Percentiles rank a stretch among this genome's conserved stretches.
These are phyloP conservation scores for Pinus albicaulis DNA, from an alignment of 75 land plant species.

Conservation along the genomic window DNA sequence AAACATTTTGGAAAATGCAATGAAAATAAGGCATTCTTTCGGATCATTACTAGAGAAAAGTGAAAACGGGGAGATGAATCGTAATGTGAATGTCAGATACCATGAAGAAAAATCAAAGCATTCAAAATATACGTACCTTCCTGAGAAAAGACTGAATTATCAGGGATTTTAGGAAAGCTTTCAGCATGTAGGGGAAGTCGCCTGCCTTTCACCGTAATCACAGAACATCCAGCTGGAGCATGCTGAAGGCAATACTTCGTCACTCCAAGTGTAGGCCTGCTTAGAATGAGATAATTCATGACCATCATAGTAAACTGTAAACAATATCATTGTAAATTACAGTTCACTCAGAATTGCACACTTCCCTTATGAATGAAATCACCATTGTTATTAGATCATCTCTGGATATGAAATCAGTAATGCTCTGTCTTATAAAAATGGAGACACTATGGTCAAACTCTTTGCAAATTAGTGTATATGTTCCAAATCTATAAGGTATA, in stretches of 20 bases:
- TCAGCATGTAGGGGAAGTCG: not conserved
- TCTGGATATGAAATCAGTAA: not conserved
- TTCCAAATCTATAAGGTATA: no score
- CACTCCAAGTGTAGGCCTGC: constrained; percentile 22
- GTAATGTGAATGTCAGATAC: not conserved
- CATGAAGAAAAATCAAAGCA: not conserved
- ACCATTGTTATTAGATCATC: not conserved
- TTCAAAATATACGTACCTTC: not conserved
- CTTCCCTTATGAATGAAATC: not conserved
- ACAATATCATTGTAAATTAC: not conserved
- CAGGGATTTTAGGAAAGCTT: constrained; percentile 1
- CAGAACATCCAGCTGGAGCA: constrained; percentile 41
- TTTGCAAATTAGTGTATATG: no score
- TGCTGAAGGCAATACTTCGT: constrained; percentile 37
- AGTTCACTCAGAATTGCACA: not conserved
- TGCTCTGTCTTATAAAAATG: not conserved
- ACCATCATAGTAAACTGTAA: not conserved
- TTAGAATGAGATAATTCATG: not conserved
- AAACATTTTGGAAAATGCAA: not conserved
- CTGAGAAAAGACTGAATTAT: not conserved
- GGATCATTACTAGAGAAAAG: not conserved
- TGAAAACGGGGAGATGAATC: not conserved
- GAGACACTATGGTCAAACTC: no score
- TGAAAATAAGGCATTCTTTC: not conserved
- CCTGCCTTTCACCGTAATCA: constrained; percentile 19